Evolutionary conservation across 768 basidiomycete species (phyloP).

Genomic region (Naganishia vaughanmartiniae): DNA sequence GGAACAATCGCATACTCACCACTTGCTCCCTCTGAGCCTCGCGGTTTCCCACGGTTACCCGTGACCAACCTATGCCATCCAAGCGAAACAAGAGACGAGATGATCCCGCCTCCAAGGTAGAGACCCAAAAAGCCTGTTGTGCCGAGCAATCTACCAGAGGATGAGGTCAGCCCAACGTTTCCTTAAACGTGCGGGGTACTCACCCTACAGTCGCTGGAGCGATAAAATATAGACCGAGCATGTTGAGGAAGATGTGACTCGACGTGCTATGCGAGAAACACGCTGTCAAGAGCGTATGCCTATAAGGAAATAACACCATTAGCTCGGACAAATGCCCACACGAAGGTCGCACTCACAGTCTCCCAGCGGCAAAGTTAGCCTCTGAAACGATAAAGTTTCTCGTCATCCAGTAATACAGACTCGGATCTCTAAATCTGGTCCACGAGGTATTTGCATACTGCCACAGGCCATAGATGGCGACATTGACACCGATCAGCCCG

Average conservation of each 20-base stretch:
- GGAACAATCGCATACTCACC: slow-evolving; percentile 5
- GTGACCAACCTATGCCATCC: slow-evolving; percentile 41
- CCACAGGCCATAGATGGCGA: slow-evolving; percentile 47
- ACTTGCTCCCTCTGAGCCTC: slow-evolving; percentile 47
- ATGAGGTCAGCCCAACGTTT: background rate
- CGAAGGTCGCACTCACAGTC: slow-evolving; percentile 38
- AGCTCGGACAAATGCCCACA: background rate
- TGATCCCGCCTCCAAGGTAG: slow-evolving; percentile 47
- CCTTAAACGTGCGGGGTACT: slow-evolving; percentile 13
- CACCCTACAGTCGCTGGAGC: slow-evolving; percentile 45
- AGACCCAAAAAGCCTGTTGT: slow-evolving; percentile 47
- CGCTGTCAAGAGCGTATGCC: slow-evolving; percentile 47
- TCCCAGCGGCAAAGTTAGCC: slow-evolving; percentile 45
- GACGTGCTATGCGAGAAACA: slow-evolving; percentile 48
- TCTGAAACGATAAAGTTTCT: slow-evolving; percentile 50
- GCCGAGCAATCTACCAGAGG: slow-evolving; percentile 38
- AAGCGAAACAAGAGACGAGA: slow-evolving; percentile 41
- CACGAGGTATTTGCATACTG: slow-evolving; percentile 44
- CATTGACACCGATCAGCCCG: slow-evolving; percentile 45
- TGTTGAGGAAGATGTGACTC: slow-evolving; percentile 49
- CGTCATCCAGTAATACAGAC: slow-evolving; percentile 41
- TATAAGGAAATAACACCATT: slow-evolving; percentile 7
- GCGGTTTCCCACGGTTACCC: slow-evolving; percentile 4
- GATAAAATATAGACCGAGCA: slow-evolving; percentile 48
- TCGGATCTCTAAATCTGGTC: slow-evolving; percentile 46